Conservation (phyloP, 176 grass and related monocot species). For the Lolium rigidum region DNA sequence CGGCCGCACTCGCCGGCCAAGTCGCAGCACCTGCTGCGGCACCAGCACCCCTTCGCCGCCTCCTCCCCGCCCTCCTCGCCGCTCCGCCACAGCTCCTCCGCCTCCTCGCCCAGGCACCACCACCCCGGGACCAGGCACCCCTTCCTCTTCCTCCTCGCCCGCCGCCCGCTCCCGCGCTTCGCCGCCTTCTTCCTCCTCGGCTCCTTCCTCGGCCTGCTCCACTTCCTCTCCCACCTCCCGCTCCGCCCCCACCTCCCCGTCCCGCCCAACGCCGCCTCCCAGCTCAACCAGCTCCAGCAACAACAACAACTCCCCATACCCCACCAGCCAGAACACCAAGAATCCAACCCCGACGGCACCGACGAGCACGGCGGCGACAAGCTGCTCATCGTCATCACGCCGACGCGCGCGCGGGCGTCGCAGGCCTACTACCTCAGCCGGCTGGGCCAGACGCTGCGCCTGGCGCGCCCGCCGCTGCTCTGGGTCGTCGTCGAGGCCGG, state of each 20-base stretch:
- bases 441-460: constrained; percentile 78
- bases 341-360: too few species aligned
- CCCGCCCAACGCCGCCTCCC: not conserved
- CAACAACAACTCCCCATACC: too few species aligned
- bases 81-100: constrained; percentile 50
- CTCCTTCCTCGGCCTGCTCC: constrained; percentile 75
- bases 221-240: constrained; percentile 64
- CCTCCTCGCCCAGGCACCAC: constrained; percentile 38
- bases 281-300: not conserved
- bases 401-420: constrained; percentile 73
- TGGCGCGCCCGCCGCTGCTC: constrained; percentile 60
- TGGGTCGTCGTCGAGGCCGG: constrained; percentile 90
- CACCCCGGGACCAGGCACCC: constrained; percentile 25
- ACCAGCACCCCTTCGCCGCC: constrained; percentile 42
- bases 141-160: constrained; percentile 42
- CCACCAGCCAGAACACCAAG: too few species aligned
- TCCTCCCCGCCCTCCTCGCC: constrained; percentile 49
- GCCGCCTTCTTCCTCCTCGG: constrained; percentile 83
- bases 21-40: constrained; percentile 49
- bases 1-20: constrained; percentile 71
- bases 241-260: constrained; percentile 30
- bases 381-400: constrained; percentile 73
- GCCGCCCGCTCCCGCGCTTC: constrained; percentile 58
- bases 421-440: constrained; percentile 79
- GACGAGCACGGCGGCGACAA: not conserved